Base-by-base conservation (phyloP, 768 basidiomycete species). In the Phlegmacium glaucopus region DNA sequence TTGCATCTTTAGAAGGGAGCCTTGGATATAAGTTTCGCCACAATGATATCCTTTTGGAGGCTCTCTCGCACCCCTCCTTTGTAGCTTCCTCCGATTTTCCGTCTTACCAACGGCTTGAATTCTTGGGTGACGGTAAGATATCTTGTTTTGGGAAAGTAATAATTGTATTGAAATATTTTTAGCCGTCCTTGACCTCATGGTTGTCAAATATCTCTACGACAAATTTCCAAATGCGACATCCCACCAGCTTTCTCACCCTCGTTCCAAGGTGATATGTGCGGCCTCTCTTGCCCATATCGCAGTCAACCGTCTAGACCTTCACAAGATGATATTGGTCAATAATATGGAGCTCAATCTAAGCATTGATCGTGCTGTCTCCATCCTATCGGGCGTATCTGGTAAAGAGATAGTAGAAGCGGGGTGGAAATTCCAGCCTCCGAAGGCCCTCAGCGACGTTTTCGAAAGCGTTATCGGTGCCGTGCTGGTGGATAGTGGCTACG, bases 61-160 rank as follows among this genome's bases (percentile, higher is more conserved):
- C 91, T 8, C 66, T 92, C n/a, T 91, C 89, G 0, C 93, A 95
- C 60, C 87, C 91, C 0, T 90, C 89, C 0, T 88, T 88, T 55
- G 70, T 75, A 9, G 63, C 63, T 2, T 61, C 66, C 4, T 67
- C 67, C 1, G 75, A 59, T 9, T 56, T 48, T 9, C 69, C 79
- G 6, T 89, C 87, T 3, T 94, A 94, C 63, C 87, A 95, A 51
- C 79, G 93, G 11, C 69, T 94, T 9, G 93, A 95, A 56, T 94
- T 92, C 56, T 74, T 95, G 3, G 93, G 93, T 27, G 93, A 95
- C 61, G 88, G 91, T 92, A 61, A 67, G 82, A 18, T 6, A 34
- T 47, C 30, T 9, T 29, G 29, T 37, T 40, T 26, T 15, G 28
- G 13, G 28, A 41, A 27, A 41, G 10, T 53, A 58, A 4, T 35